Evolutionary conservation across 306 rosid genomes (phyloP).

Genomic region (Boehmeria nivea): DNA sequence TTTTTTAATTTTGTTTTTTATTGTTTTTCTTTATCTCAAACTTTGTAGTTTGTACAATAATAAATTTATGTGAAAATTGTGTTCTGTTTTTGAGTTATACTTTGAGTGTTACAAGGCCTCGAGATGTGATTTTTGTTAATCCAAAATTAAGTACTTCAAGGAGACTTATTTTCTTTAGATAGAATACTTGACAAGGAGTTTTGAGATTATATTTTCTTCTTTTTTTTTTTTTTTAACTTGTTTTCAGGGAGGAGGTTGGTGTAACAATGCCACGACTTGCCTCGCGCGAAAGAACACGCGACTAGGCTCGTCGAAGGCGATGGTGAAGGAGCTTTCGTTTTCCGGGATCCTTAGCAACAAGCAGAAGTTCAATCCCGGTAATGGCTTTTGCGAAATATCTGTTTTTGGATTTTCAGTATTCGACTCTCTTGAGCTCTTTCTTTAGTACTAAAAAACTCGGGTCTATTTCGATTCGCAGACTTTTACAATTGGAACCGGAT

Average conservation of each 20-base stretch:
- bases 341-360: slow-evolving; percentile 64
- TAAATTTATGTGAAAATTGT: not conserved
- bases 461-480: slow-evolving; percentile 37
- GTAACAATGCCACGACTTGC: slow-evolving; percentile 83
- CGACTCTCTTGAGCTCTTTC: not conserved
- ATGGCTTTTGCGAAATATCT: no score
- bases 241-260: slow-evolving; percentile 96
- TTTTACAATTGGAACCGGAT: slow-evolving; percentile 87
- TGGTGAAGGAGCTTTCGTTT: slow-evolving; percentile 59
- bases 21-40: not conserved
- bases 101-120: no score
- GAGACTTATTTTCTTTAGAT: no score
- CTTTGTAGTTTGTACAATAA: not conserved
- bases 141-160: no score
- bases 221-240: slow-evolving; percentile 6
- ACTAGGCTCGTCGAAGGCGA: slow-evolving; percentile 74
- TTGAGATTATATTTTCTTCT: not conserved
- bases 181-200: no score
- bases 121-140: no score
- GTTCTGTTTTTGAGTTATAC: not conserved
- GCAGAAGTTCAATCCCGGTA: slow-evolving; percentile 70
- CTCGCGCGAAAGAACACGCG: slow-evolving; percentile 64
- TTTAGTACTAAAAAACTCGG: not conserved
- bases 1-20: no score
- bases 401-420: not conserved